These are phyloP conservation scores for Penicillium soppii DNA, from an alignment of 495 filamentous ascomycete species.

Conservation along the genomic window DNA sequence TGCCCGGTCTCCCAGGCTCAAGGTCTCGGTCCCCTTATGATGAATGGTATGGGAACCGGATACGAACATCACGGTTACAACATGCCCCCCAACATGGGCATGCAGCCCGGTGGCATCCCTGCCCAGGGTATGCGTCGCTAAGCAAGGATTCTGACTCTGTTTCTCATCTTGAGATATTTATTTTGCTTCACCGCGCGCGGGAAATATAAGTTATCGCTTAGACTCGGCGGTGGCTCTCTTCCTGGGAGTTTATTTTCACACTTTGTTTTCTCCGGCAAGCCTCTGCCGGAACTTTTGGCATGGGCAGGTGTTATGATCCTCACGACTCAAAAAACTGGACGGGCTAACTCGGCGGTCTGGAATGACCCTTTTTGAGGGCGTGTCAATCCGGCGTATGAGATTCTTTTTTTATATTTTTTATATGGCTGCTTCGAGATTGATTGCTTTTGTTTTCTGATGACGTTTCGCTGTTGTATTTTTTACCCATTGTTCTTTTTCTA, in stretches of 20 bases:
- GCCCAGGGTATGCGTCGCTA: conserved; percentile 38
- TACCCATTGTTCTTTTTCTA: conserved; percentile 7
- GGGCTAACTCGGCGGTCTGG: conserved; percentile 31
- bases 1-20: conserved; percentile 90
- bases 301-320: conserved; percentile 47
- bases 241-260: conserved; percentile 16
- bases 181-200: conserved; percentile 6
- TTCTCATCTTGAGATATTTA: conserved; percentile 4
- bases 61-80: conserved; percentile 40
- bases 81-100: conserved; percentile 39
- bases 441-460: conserved; percentile 27
- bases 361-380: conserved; percentile 31
- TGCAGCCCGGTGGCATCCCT: conserved; percentile 41
- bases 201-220: conserved; percentile 18
- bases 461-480: conserved; percentile 20
- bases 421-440: conserved; percentile 25
- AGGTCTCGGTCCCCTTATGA: conserved; percentile 67
- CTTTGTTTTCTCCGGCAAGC: conserved; percentile 19
- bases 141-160: conserved; percentile 5
- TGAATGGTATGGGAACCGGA: conserved; percentile 53
- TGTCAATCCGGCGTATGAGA: conserved; percentile 36
- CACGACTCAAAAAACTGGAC: conserved; percentile 41
- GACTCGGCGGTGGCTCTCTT: conserved; percentile 17
- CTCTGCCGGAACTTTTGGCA: conserved; percentile 33
- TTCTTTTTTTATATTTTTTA: conserved; percentile 6